These are phyloP conservation scores for Phaeolepiota aurea DNA, from an alignment of 768 basidiomycete genomes.

Conservation along the genomic window DNA sequence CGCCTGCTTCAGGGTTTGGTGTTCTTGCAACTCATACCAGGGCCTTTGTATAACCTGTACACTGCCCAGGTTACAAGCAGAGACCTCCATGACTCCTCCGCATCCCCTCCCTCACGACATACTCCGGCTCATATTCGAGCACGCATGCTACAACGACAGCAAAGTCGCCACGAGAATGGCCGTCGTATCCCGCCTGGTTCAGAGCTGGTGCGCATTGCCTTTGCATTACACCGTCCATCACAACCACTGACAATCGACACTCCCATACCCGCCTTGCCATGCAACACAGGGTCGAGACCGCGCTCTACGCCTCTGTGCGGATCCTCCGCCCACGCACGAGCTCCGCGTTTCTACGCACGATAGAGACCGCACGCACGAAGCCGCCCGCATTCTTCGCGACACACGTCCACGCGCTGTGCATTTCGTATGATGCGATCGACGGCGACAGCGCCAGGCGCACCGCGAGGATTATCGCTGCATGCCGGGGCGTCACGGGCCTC, in stretches of 20 bases:
- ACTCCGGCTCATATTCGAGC: conserved; percentile 26
- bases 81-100: conserved; percentile 9
- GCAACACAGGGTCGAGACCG: conserved; percentile 22
- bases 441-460: conserved; percentile 19
- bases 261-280: neutral
- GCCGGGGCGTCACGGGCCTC: conserved; percentile 22
- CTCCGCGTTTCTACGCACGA: conserved; percentile 26
- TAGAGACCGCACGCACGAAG: conserved; percentile 24
- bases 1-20: too few relatives aligned
- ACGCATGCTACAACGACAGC: conserved; percentile 19
- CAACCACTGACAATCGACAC: conserved; percentile 1
- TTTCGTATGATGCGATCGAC: conserved; percentile 24
- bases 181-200: conserved; percentile 19
- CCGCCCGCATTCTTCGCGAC: conserved; percentile 23
- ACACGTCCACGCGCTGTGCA: conserved; percentile 25
- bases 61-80: conserved; percentile 4
- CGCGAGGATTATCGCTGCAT: conserved; percentile 22
- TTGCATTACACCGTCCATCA: neutral
- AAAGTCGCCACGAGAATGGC: conserved; percentile 22
- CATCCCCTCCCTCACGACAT: conserved; percentile 22
- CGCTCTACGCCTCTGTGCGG: conserved; percentile 25
- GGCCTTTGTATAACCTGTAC: too few relatives aligned
- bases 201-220: conserved; percentile 20
- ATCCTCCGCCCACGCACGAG: conserved; percentile 22
- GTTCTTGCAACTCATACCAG: too few relatives aligned